Conservation (phyloP, 2,329 filamentous ascomycete genomes). For the Cryphonectria carpinicola region DNA sequence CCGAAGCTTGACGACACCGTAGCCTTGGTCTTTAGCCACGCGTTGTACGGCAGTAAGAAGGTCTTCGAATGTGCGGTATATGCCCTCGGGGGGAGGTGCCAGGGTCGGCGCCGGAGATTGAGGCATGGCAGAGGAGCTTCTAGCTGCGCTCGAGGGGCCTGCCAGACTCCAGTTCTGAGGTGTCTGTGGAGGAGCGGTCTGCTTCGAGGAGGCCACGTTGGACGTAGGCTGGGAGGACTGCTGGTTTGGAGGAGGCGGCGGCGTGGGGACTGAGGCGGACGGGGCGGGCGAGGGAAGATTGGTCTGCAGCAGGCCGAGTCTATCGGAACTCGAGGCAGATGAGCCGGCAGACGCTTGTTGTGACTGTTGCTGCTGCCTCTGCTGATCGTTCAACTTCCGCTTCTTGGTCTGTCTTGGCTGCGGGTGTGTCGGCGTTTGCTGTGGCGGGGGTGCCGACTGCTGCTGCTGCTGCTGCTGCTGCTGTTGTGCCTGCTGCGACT, state of each 20-base stretch:
- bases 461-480: constrained; percentile 11
- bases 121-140: constrained; percentile 44
- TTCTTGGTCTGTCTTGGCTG: constrained; percentile 29
- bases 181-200: constrained; percentile 27
- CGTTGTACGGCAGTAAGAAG: constrained; percentile 61
- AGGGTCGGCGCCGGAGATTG: constrained; percentile 53
- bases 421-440: constrained; percentile 18
- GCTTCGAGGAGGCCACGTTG: constrained; percentile 27
- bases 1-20: constrained; percentile 65
- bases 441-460: background rate
- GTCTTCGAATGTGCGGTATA: constrained; percentile 63
- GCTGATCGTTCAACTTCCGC: constrained; percentile 27
- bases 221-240: constrained; percentile 26
- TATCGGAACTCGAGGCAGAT: constrained; percentile 24
- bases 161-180: constrained; percentile 29
- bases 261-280: constrained; percentile 28
- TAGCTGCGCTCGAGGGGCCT: constrained; percentile 35
- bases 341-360: constrained; percentile 29
- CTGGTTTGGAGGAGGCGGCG: constrained; percentile 28
- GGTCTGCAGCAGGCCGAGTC: constrained; percentile 27
- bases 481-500: constrained; percentile 13
- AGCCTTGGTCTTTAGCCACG: constrained; percentile 64
- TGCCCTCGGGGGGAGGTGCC: constrained; percentile 62
- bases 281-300: constrained; percentile 30
- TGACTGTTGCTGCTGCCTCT: constrained; percentile 32